Percentiles rank a stretch among this genome's conserved stretches.
Evolutionary conservation across 495 filamentous ascomycete species (phyloP).

Genomic region (Xylaria nigripes): DNA sequence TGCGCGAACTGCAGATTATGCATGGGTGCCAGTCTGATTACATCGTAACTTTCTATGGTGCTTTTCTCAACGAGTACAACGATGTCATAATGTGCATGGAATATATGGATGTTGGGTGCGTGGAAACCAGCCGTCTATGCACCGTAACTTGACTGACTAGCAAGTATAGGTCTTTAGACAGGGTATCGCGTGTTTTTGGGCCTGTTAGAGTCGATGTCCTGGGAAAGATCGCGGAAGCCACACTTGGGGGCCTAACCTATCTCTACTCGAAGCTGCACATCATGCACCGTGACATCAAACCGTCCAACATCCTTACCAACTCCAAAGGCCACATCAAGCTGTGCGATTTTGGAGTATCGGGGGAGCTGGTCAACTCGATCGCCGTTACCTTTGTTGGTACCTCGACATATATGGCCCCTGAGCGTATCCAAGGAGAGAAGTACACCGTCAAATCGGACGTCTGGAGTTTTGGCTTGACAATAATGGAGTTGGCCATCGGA

Average conservation of each 20-base stretch:
- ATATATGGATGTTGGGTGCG: slow-evolving; percentile 98
- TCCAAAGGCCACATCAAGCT: slow-evolving; percentile 91
- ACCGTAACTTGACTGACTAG: slow-evolving; percentile 27
- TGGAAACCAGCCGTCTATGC: slow-evolving; percentile 14
- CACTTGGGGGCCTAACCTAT: slow-evolving; percentile 89
- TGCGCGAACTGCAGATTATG: slow-evolving; percentile 94
- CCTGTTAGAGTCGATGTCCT: slow-evolving; percentile 96
- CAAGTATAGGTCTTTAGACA: slow-evolving; percentile 71
- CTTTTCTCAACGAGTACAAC: slow-evolving; percentile 88
- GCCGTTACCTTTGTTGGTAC: slow-evolving; percentile 97
- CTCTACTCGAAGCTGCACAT: slow-evolving; percentile 91
- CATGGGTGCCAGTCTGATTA: slow-evolving; percentile 93
- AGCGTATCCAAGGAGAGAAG: slow-evolving; percentile 90
- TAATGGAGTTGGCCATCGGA: slow-evolving; percentile 96
- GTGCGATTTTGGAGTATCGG: slow-evolving; percentile 95
- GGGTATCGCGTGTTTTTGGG: slow-evolving; percentile 87
- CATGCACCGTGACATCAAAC: slow-evolving; percentile 98
- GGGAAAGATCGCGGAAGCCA: slow-evolving; percentile 97
- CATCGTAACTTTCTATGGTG: slow-evolving; percentile 95
- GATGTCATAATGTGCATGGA: slow-evolving; percentile 99
- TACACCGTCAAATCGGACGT: slow-evolving; percentile 98
- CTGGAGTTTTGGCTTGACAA: slow-evolving; percentile 92
- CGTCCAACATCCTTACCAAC: slow-evolving; percentile 93
- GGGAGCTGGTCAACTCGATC: slow-evolving; percentile 92
- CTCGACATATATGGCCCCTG: slow-evolving; percentile 97